Evolutionary conservation across 148 eudicot species (phyloP).

Genomic region (Arctostaphylos glauca): DNA sequence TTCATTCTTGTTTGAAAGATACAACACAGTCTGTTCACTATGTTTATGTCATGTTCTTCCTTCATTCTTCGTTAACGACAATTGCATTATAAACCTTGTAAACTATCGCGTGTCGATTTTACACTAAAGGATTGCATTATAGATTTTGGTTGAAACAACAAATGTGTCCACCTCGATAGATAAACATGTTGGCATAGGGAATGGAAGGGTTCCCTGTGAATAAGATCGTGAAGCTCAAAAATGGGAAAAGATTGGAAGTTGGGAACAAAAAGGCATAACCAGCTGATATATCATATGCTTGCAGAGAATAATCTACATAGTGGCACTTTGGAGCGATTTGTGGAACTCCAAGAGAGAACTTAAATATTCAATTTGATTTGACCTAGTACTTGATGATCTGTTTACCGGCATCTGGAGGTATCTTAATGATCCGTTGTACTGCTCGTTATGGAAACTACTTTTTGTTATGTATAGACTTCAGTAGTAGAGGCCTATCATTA

Average conservation of each 20-base stretch:
- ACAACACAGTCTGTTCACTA: not conserved
- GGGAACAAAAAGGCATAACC: not conserved
- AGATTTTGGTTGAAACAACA: not conserved
- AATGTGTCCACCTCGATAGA: not conserved
- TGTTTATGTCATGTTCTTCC: not conserved
- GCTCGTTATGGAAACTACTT: not conserved
- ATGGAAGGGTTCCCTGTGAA: too few relatives aligned
- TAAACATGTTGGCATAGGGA: not conserved
- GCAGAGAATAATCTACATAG: not conserved
- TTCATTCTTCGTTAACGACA: not conserved
- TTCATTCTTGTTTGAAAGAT: not conserved
- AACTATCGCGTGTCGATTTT: not conserved
- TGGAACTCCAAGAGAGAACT: not conserved
- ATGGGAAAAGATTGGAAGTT: too few relatives aligned
- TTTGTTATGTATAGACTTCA: not conserved
- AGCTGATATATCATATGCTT: not conserved
- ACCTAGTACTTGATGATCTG: not conserved
- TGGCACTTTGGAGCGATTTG: not conserved
- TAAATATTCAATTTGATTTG: not conserved
- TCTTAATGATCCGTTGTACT: not conserved
- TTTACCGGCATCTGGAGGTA: not conserved
- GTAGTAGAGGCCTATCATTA: not conserved
- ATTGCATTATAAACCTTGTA: not conserved
- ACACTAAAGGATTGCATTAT: not conserved
- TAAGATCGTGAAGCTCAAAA: too few relatives aligned